phyloP scores from a whole-genome alignment of 768 basidiomycete species.

The Auricularia sp. region DNA sequence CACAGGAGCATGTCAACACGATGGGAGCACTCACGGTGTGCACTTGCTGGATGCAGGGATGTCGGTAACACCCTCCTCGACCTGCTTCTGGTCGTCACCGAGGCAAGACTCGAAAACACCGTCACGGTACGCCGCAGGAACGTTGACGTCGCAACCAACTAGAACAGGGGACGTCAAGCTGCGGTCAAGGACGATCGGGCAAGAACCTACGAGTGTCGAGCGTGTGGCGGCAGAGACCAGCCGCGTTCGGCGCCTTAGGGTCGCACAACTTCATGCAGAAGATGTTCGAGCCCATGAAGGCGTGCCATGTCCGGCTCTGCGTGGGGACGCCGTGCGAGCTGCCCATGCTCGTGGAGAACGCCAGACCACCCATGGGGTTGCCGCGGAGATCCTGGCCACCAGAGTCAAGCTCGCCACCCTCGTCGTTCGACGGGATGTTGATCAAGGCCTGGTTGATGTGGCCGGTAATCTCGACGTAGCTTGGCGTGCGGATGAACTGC shows the following conservation, averaged over 20 bases:
- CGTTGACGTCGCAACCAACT: conserved; percentile 63
- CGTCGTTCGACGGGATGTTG: conserved; percentile 29
- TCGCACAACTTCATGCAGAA: conserved; percentile 14
- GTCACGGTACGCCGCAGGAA: conserved; percentile 49
- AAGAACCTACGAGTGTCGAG: conserved; percentile 20
- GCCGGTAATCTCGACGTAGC: conserved; percentile 54
- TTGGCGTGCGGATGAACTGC: conserved; percentile 50
- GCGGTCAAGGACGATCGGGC: background rate
- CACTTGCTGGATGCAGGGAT: background rate
- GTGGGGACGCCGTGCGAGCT: conserved; percentile 29
- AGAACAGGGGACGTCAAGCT: background rate
- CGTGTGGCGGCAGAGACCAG: conserved; percentile 18
- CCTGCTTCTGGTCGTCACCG: conserved; percentile 43
- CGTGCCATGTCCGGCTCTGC: conserved; percentile 20
- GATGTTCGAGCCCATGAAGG: conserved; percentile 20
- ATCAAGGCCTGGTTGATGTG: conserved; percentile 53
- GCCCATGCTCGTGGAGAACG: conserved; percentile 36
- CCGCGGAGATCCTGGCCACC: conserved; percentile 27
- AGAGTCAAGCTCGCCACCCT: conserved; percentile 26
- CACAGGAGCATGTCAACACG: too few relatives aligned
- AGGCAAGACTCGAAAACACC: conserved; percentile 56
- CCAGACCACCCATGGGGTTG: conserved; percentile 26
- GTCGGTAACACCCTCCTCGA: background rate
- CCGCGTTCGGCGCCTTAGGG: conserved; percentile 9
- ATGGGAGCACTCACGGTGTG: background rate